Conservation (phyloP, 805 yeast genomes). For the Lipomyces spencermartinsiae region DNA sequence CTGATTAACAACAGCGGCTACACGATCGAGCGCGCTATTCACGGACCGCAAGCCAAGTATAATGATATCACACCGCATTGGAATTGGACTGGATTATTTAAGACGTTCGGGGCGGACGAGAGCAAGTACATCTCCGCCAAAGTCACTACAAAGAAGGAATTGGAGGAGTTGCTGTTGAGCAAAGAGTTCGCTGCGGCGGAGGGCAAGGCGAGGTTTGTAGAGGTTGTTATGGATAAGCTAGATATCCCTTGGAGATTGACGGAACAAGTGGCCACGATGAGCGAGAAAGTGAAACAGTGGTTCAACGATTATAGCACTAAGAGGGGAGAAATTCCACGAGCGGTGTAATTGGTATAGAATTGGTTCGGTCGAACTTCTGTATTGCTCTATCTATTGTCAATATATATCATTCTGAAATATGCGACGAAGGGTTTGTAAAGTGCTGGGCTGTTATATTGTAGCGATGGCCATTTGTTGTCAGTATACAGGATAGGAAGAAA, state of each 20-base stretch:
- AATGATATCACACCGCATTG: constrained; percentile 83
- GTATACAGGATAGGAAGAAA: too few relatives aligned
- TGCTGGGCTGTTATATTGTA: too few relatives aligned
- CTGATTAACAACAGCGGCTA: constrained; percentile 86
- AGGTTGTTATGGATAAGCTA: constrained; percentile 61
- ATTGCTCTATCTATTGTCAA: not conserved
- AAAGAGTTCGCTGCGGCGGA: constrained; percentile 47
- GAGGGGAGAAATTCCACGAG: constrained; percentile 33
- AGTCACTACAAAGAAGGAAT: constrained; percentile 38
- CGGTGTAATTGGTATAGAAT: not conserved
- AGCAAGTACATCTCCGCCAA: constrained; percentile 39
- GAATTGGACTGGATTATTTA: constrained; percentile 77
- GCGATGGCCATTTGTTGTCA: too few relatives aligned
- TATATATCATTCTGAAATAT: not conserved
- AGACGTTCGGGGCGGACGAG: constrained; percentile 61
- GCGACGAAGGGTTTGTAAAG: too few relatives aligned
- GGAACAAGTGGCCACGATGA: constrained; percentile 42
- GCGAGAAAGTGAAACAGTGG: constrained; percentile 39
- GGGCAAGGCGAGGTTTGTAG: constrained; percentile 57
- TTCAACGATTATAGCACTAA: constrained; percentile 37
- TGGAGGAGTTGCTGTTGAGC: constrained; percentile 46
- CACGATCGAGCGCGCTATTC: constrained; percentile 85
- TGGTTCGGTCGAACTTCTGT: not conserved
- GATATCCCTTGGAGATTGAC: constrained; percentile 71
- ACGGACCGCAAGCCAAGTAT: constrained; percentile 76